Base-by-base conservation (phyloP, 1,139 yeast genomes). In the Scheffersomyces lignicola region DNA sequence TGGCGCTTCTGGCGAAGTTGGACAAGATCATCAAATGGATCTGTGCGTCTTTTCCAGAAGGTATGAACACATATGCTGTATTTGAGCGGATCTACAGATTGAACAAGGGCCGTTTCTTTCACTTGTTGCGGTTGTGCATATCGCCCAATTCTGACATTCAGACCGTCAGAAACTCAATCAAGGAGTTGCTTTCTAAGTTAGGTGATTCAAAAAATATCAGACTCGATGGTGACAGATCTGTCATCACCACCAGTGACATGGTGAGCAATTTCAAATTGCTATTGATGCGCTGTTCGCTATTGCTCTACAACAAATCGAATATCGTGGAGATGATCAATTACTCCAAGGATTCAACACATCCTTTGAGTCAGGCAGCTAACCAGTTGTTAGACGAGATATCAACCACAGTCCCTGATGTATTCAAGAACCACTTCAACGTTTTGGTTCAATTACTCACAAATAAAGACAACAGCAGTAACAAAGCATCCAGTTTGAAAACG, bases 21-120 rank as follows among this genome's bases (percentile, higher is more conserved):
- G 76, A 73, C 2, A 80, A 78, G 39, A 72, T 81, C 1, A 63
- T 81, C n/a, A 66, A 65, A 20, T 86, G 95, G 94, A 48, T 88
- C 9, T 57, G 79, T 10, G 69, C 63, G 4, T 65, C 80, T 3
- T 71, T 82, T 32, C 84, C 90, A 1, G 77, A 70, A 9, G 67
- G 69, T 1, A 56, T 62, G 32, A 69, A 73, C 38, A 68, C 82
- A 0, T 61, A 60, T 17, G 58, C 65, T 2, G 72, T 80, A 24
- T 50, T 86, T 9, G 72, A 71, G 29, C 62, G 75, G 26, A 73
- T 86, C 40, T 65, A 69, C 34, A 63, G 65, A 25, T 52, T 80
- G 34, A 76, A 79, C 39, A 83, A 82, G 45, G 66, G 76, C 35
- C 65, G 94, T 39, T 64, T 74, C 28, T 73, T 70, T 41, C 72